phyloP scores from a whole-genome alignment of 345 rosid genomes.

The Salix brachista region DNA sequence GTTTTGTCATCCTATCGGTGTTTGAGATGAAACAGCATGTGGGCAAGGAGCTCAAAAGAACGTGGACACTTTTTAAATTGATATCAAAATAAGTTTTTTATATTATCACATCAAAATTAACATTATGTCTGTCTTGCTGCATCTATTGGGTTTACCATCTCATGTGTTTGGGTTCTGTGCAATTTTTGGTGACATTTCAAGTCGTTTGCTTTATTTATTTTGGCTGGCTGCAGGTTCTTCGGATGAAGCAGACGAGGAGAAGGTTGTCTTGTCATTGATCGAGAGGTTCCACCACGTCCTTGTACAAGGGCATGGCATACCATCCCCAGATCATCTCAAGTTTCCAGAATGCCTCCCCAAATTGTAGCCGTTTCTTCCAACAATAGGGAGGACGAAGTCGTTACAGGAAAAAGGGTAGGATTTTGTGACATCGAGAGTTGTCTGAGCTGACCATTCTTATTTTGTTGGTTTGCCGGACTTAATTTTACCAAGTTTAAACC shows the following conservation, averaged over 20 bases:
- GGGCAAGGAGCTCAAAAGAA: too few relatives aligned
- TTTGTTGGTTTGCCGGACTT: neutral
- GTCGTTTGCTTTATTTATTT: neutral
- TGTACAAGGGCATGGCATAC: slow-evolving; percentile 37
- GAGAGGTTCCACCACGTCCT: slow-evolving; percentile 35
- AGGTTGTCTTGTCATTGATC: slow-evolving; percentile 32
- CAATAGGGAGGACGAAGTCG: neutral
- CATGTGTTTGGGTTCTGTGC: neutral
- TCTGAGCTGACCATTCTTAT: neutral
- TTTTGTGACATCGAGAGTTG: neutral
- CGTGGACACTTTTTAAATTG: too few relatives aligned
- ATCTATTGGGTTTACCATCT: neutral
- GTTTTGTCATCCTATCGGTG: too few relatives aligned
- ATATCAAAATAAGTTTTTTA: too few relatives aligned
- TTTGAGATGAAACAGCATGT: too few relatives aligned
- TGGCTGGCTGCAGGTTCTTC: slow-evolving; percentile 39
- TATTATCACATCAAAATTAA: too few relatives aligned
- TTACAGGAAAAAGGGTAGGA: neutral
- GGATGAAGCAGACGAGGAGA: slow-evolving; percentile 39
- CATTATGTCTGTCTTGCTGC: neutral
- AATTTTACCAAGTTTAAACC: neutral
- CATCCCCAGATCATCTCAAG: slow-evolving; percentile 36
- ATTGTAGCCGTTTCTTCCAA: slow-evolving; percentile 29
- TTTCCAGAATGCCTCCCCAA: slow-evolving; percentile 49
- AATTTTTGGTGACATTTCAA: too few relatives aligned